These are phyloP conservation scores for Filobasidium wieringae DNA, from an alignment of 768 basidiomycete species.

Conservation along the genomic window DNA sequence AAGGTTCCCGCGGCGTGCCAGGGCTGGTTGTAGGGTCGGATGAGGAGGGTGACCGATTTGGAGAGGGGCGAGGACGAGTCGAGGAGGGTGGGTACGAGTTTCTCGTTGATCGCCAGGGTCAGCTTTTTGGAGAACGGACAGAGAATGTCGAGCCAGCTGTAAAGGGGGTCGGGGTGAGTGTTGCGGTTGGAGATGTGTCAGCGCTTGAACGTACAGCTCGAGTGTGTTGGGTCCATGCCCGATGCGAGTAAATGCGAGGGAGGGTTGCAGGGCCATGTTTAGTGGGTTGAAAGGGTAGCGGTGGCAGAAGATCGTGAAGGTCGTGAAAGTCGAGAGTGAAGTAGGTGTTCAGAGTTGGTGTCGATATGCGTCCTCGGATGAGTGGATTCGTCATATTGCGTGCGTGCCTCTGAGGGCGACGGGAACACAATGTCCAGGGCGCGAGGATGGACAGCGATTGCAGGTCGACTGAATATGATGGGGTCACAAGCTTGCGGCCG, in stretches of 20 bases:
- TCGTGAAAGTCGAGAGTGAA: too few species aligned
- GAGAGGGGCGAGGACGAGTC: background rate
- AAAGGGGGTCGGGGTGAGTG: background rate
- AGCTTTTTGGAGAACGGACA: slow-evolving; percentile 34
- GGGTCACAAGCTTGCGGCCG: too few species aligned
- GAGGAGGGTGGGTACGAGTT: slow-evolving; percentile 41
- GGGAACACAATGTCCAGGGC: too few species aligned
- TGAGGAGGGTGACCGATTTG: slow-evolving; percentile 42
- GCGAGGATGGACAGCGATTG: too few species aligned
- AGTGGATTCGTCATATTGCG: too few species aligned
- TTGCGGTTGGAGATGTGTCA: background rate
- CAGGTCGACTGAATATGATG: too few species aligned
- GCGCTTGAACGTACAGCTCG: slow-evolving; percentile 23
- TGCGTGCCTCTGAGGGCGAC: too few species aligned
- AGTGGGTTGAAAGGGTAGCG: too few species aligned
- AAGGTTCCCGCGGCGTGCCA: slow-evolving; percentile 46
- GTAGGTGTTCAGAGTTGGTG: too few species aligned
- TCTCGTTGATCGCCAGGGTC: slow-evolving; percentile 19
- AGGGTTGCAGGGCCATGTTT: slow-evolving; percentile 29
- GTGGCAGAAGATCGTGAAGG: too few species aligned
- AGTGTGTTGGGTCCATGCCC: slow-evolving; percentile 26
- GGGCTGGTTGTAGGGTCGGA: slow-evolving; percentile 37
- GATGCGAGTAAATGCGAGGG: slow-evolving; percentile 22
- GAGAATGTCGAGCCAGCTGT: slow-evolving; percentile 29
- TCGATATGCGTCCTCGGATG: too few species aligned